Evolutionary conservation across 1,139 yeast genomes (phyloP).

Genomic region (Scheffersomyces parashehatae): DNA sequence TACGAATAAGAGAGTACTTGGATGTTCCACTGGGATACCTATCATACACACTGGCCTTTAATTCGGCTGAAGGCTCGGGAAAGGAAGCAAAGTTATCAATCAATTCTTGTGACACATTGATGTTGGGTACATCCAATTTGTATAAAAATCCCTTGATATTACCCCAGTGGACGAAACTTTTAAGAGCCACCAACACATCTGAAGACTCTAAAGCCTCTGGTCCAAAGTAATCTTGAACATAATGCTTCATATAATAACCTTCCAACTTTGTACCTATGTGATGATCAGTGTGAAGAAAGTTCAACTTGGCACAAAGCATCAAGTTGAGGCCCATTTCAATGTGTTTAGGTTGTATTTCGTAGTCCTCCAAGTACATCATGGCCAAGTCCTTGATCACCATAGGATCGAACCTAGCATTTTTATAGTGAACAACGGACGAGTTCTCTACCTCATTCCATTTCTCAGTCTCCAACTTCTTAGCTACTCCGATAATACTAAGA

Average conservation of each 20-base stretch:
- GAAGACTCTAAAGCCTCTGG: slow-evolving; percentile 39
- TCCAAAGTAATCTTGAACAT: slow-evolving; percentile 43
- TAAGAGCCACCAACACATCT: slow-evolving; percentile 49
- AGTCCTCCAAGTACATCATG: slow-evolving; percentile 21
- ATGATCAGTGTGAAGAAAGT: slow-evolving; percentile 59
- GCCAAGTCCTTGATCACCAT: slow-evolving; percentile 29
- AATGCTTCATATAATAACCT: slow-evolving; percentile 44
- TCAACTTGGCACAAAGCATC: slow-evolving; percentile 49
- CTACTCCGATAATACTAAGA: slow-evolving; percentile 50
- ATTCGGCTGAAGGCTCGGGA: slow-evolving; percentile 45
- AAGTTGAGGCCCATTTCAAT: slow-evolving; percentile 45
- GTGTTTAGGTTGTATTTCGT: slow-evolving; percentile 28
- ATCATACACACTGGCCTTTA: slow-evolving; percentile 40
- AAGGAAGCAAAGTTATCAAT: slow-evolving; percentile 34
- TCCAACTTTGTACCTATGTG: slow-evolving; percentile 53
- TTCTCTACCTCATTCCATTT: slow-evolving; percentile 53
- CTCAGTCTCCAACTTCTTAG: slow-evolving; percentile 48
- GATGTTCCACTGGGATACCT: slow-evolving; percentile 60
- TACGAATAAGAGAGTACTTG: slow-evolving; percentile 45
- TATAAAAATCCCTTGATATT: slow-evolving; percentile 50
- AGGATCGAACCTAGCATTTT: slow-evolving; percentile 34
- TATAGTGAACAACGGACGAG: slow-evolving; percentile 42
- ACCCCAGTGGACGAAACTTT: slow-evolving; percentile 61
- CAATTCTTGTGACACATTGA: slow-evolving; percentile 33
- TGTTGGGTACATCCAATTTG: slow-evolving; percentile 43